Evolutionary conservation across 140 eudicot species (phyloP), one percentile per base, ranked within the genome.

Genomic region (Ambrosia hybrid): DNA sequence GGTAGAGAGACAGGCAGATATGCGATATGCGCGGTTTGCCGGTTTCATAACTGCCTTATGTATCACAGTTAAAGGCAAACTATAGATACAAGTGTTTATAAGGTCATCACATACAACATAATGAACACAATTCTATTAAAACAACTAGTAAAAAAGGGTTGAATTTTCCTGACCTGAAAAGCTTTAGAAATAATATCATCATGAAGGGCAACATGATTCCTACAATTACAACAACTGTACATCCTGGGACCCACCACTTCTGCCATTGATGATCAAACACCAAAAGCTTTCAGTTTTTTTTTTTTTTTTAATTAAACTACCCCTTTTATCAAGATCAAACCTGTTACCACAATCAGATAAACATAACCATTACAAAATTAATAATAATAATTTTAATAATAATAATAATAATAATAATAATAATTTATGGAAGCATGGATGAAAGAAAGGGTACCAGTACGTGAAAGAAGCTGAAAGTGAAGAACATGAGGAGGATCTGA

Each of bases 171-270:
- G 26, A 86, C 92, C 92, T 86, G 92, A 79, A 86, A 86, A 72
- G 92, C 84, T 79, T 86, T 86, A 48, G 92, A 86, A 75, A 86
- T 79, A 61, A 84, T 62, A 81, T 83, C 91, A 78, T 86, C 91
- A 52, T 86, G 91, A 60, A 86, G 86, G 1, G 91, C 88, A 69
- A 86, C 92, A 51, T 86, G 84, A 67, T 78, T 86, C 21, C 85
- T 65, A 76, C 92, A 86, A 65, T 86, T 83, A 71, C 92, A 86
- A 81, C 92, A 86, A 79, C 89, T 38, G 69, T 86, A 86, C 76
- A 86, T 60, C 71, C 92, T 83, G 37, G 92, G 92, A n/a, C 86
- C 92, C 57, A 75, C 78, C 82, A 84, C 71, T 67, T 83, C 92
- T 52, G 86, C 89, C 87, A 84, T 84, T 62, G 48, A 76, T 61